Base-by-base conservation (phyloP, 768 basidiomycete genomes). In the Pleurotus tuoliensis region DNA sequence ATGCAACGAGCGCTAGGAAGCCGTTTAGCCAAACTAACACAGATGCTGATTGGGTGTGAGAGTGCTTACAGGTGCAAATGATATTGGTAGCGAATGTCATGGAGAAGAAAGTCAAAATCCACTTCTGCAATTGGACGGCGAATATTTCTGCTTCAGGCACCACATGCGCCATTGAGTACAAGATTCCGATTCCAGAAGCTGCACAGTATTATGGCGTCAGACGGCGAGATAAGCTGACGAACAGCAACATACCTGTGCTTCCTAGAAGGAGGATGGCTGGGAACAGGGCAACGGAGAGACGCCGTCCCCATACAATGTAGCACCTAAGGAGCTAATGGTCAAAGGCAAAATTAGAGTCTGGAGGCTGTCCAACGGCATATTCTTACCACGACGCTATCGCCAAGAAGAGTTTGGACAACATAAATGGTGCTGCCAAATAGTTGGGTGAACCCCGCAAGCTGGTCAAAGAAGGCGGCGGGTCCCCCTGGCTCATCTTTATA, bases 101-200 rank as follows among this genome's bases (percentile, higher is more conserved):
- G 2, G 68, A 67, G 56, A 76, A 74, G 65, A 76, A 77, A 1
- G 71, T 64, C 7, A 69, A 56, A 49, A 76, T 75, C 73, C 75
- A 75, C 27, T 64, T 57, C n/a, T 64, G 62, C n/a, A 73, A 65
- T 46, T 72, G 39, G 16, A 53, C 50, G 4, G 66, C 63, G 57
- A 77, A 75, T 16, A 76, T 65, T 43, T 67, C 61, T 22, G 68
- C 65, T 37, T 67, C 61, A 11, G 64, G 60, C 11, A 57, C 62
- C 7, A 70, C 63, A 22, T 55, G 49, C n/a, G 68, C 67, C 52
- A 74, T 70, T 4, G 67, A 67, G 56, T 69, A 64, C 20, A 71
- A 59, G 22, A 69, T 68, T 11, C 70, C 71, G 47, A 71, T 64
- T 2, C 69, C 70, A 9, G 61, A 51, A 5, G 60, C 71, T 71